phyloP scores from a whole-genome alignment of 2,329 filamentous ascomycete species.

The Colletotrichum shisoi region DNA sequence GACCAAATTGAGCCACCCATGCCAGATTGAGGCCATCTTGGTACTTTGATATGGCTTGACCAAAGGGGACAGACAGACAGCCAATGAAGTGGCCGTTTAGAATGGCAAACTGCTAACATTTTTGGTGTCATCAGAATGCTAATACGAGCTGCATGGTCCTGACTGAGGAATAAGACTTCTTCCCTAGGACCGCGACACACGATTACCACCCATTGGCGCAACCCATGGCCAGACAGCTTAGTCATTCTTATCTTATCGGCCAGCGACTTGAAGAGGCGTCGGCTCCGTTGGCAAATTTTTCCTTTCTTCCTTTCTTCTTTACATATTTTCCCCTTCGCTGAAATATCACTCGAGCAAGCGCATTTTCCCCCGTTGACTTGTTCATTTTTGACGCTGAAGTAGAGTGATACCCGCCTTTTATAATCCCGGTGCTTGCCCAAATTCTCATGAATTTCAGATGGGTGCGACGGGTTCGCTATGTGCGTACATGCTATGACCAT shows the following conservation, averaged over 20 bases:
- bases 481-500: slow-evolving; percentile 57
- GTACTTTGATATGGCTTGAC: not conserved
- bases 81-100: not conserved
- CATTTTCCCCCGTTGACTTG: slow-evolving; percentile 50
- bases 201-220: not conserved
- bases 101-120: not conserved
- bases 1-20: slow-evolving; percentile 19
- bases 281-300: slow-evolving; percentile 23
- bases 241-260: slow-evolving; percentile 37
- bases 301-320: slow-evolving; percentile 48
- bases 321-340: slow-evolving; percentile 59
- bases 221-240: slow-evolving; percentile 7
- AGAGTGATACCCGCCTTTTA: slow-evolving; percentile 64
- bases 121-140: not conserved
- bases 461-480: slow-evolving; percentile 69
- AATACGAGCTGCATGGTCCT: slow-evolving; percentile 20
- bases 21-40: not conserved
- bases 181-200: no score
- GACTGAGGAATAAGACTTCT: slow-evolving; percentile 11
- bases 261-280: slow-evolving; percentile 18
- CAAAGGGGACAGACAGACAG: not conserved
- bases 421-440: slow-evolving; percentile 64
- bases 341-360: slow-evolving; percentile 49
- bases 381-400: slow-evolving; percentile 61
- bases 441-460: slow-evolving; percentile 45